Evolutionary conservation across 2,329 filamentous ascomycete genomes (phyloP).

Genomic region (Arthroderma uncinatum): DNA sequence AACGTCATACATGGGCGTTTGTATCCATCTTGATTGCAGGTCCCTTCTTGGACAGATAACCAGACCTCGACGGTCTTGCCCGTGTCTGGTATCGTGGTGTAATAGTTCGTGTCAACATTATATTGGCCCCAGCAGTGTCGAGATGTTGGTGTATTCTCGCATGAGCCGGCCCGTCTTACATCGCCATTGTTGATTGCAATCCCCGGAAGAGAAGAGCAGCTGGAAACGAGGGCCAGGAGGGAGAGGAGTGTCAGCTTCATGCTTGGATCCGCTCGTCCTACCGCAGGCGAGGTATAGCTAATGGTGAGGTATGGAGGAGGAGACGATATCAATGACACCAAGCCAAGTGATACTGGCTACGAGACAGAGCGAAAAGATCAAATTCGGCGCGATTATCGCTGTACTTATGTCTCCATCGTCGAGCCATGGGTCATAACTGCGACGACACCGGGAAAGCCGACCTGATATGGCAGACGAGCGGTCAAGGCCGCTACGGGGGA

Average conservation of each 20-base stretch:
- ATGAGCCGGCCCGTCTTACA: neutral
- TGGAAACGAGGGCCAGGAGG: neutral
- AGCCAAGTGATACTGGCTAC: neutral
- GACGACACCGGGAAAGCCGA: too few relatives aligned
- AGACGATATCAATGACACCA: neutral
- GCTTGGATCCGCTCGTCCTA: neutral
- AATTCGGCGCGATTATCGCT: neutral
- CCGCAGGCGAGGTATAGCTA: neutral
- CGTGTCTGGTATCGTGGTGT: neutral
- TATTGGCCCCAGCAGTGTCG: neutral
- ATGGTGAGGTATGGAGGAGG: neutral
- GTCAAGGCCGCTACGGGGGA: too few relatives aligned
- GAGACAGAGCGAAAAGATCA: neutral
- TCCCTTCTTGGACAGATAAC: neutral
- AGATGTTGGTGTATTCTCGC: neutral
- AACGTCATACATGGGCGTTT: constrained; percentile 9
- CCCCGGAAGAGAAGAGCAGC: neutral
- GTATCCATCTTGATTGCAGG: constrained; percentile 1
- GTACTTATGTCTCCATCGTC: neutral
- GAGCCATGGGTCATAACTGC: too few relatives aligned
- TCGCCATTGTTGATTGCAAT: neutral
- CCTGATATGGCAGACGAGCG: too few relatives aligned
- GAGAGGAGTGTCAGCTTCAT: neutral
- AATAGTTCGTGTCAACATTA: neutral
- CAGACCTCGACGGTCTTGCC: neutral